Evolutionary conservation across 805 yeast genomes (phyloP), one percentile per base, ranked within the genome.

Genomic region (Yarrowia bubula): DNA sequence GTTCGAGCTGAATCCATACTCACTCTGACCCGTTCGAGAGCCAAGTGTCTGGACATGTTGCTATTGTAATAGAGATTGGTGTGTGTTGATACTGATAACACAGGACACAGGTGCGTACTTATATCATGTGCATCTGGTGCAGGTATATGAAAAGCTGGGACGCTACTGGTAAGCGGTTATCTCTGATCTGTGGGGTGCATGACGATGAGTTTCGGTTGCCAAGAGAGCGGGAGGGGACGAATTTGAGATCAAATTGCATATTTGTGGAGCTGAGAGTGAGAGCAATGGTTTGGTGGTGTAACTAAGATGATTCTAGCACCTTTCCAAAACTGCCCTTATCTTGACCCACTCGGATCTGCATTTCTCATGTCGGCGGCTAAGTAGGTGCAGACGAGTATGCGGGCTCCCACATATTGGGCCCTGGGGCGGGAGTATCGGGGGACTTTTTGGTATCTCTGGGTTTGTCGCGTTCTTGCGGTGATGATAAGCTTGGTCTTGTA

Each of bases 121-220:
- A 48, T 48, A 48, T 5, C 9, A 48, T 17, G 53, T 32, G 31
- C 53, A 28, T 31, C 11, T 13, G 41, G 39, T 46, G 51, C 51
- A 46, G 13, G 38, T n/a, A 31, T 15, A 46, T 46, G 37, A 46
- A 35, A 11, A 35, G 38, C 10, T 11, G 3, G 13, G 51, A 2
- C 37, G n/a, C 18, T n/a, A 46, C 22, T 31, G 51, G 51, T 15
- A 46, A n/a, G 51, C 53, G 53, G 53, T 48, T 48, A 48, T 48
- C 53, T 48, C n/a, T 35, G 53, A 17, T 48, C 31, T 48, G 53
- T 48, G 53, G 53, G 53, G 53, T 33, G 39, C 39, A 48, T 48
- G 53, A 33, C 3, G 39, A 5, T n/a, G n/a, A n/a, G n/a, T 8
- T 15, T 32, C 38, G 38, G 14, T 4, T 43, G 51, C 51, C 51